Evolutionary conservation across 2,329 filamentous ascomycete genomes (phyloP).

Genomic region (Plenodomus biglobosus): DNA sequence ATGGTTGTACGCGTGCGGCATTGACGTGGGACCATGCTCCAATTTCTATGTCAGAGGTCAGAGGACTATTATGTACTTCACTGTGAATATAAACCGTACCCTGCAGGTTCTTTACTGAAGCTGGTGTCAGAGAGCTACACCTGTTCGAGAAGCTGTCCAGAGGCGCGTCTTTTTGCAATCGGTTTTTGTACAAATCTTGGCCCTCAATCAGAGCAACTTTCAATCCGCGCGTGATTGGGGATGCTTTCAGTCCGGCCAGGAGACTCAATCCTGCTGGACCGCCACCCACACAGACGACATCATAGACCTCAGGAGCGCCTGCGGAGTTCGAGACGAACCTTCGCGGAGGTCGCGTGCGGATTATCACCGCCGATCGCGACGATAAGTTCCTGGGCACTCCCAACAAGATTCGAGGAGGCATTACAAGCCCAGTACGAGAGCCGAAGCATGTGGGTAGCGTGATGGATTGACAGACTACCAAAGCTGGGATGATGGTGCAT

Average conservation of each 20-base stretch:
- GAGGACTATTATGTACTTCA: conserved; percentile 1
- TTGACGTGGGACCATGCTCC: conserved; percentile 83
- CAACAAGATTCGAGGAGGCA: conserved; percentile 37
- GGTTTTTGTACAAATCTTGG: conserved; percentile 74
- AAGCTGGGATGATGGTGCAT: conserved; percentile 25
- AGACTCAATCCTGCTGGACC: conserved; percentile 83
- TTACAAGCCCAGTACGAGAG: conserved; percentile 23
- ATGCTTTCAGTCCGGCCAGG: conserved; percentile 55
- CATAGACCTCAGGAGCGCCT: conserved; percentile 71
- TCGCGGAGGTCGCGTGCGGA: conserved; percentile 21
- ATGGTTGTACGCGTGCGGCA: conserved; percentile 74
- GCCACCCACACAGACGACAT: conserved; percentile 89
- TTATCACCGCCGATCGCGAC: conserved; percentile 13
- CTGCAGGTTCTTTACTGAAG: conserved; percentile 79
- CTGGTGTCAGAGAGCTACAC: conserved; percentile 90
- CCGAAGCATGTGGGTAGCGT: conserved; percentile 21
- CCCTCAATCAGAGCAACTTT: conserved; percentile 88
- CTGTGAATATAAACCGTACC: conserved; percentile 25
- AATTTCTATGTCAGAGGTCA: conserved; percentile 54
- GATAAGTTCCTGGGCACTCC: conserved; percentile 18
- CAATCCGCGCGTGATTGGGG: conserved; percentile 71
- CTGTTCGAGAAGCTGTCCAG: conserved; percentile 81
- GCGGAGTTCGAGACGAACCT: conserved; percentile 39
- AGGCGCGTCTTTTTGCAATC: conserved; percentile 64
- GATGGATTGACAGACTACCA: conserved; percentile 9